Percentiles rank a stretch among this genome's conserved stretches.
phyloP scores from a whole-genome alignment of 805 yeast species.

The Candida hungchunana region DNA sequence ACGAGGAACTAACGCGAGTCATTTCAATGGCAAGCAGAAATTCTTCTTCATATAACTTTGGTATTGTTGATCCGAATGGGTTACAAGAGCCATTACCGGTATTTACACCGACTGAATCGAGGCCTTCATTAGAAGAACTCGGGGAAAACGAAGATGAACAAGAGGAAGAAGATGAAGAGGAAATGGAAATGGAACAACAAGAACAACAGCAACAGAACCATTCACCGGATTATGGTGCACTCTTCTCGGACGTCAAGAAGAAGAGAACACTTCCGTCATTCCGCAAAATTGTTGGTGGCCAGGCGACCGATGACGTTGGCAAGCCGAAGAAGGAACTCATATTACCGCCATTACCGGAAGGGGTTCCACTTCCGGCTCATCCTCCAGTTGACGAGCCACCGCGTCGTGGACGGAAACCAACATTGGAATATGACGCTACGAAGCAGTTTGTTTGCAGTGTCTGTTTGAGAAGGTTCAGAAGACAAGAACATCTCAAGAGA shows the following conservation, averaged over 20 bases:
- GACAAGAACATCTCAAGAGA: conserved; percentile 75
- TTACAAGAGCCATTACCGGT: neutral
- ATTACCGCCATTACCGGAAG: conserved; percentile 13
- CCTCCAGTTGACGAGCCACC: conserved; percentile 29
- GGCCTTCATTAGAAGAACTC: neutral
- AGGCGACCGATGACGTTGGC: neutral
- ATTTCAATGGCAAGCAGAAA: conserved; percentile 24
- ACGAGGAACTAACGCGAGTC: conserved; percentile 23
- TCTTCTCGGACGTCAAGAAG: conserved; percentile 25
- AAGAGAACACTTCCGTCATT: conserved; percentile 17
- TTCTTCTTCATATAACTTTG: conserved; percentile 23
- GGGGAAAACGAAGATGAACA: neutral
- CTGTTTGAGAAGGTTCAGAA: conserved; percentile 62
- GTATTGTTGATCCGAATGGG: conserved; percentile 1
- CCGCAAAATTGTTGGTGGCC: conserved; percentile 9
- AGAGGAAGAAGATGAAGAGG: neutral
- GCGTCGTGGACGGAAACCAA: conserved; percentile 63
- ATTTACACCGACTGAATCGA: conserved; percentile 1
- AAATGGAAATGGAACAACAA: conserved; percentile 1
- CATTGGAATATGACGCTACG: conserved; percentile 48
- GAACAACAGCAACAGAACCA: conserved; percentile 12
- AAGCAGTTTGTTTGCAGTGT: conserved; percentile 61
- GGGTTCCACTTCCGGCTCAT: conserved; percentile 2
- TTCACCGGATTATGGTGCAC: conserved; percentile 30
- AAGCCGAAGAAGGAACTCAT: neutral